Evolutionary conservation across 352 stramenopile genomes (phyloP).

Genomic region (Globisporangium rhizosaccharum): DNA sequence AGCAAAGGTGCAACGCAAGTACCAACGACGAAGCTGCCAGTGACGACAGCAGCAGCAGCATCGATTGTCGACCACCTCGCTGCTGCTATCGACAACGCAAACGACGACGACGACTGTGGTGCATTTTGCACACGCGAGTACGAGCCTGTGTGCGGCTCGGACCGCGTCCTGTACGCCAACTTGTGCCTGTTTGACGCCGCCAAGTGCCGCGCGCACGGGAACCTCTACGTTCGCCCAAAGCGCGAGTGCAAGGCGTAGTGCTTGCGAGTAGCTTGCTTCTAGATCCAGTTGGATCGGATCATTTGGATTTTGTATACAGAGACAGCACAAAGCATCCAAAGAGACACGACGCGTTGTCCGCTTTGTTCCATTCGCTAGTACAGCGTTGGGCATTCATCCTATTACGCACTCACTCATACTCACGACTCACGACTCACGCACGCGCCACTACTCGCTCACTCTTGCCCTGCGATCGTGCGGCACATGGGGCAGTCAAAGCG

Average conservation of each 20-base stretch:
- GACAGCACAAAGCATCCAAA: too few species aligned
- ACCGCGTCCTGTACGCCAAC: constrained; percentile 25
- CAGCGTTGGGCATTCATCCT: too few species aligned
- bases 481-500: constrained; percentile 88
- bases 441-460: constrained; percentile 8
- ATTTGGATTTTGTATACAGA: too few species aligned
- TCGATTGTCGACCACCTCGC: background rate
- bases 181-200: constrained; percentile 20
- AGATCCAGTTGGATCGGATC: too few species aligned
- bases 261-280: background rate
- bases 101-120: constrained; percentile 9
- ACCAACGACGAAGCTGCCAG: background rate
- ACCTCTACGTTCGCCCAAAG: constrained; percentile 7
- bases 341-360: too few species aligned
- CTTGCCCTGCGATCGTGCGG: constrained; percentile 67
- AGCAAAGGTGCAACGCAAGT: background rate
- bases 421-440: too few species aligned
- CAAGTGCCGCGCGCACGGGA: constrained; percentile 10
- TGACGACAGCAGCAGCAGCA: background rate
- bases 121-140: constrained; percentile 23
- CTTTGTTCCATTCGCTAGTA: too few species aligned
- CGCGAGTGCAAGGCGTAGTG: constrained; percentile 2
- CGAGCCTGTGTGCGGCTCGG: constrained; percentile 27
- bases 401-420: too few species aligned
- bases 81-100: background rate